Evolutionary conservation across 305 asterid species (phyloP), one percentile per base, ranked within the genome.

Genomic region (Fraxinus ornus): DNA sequence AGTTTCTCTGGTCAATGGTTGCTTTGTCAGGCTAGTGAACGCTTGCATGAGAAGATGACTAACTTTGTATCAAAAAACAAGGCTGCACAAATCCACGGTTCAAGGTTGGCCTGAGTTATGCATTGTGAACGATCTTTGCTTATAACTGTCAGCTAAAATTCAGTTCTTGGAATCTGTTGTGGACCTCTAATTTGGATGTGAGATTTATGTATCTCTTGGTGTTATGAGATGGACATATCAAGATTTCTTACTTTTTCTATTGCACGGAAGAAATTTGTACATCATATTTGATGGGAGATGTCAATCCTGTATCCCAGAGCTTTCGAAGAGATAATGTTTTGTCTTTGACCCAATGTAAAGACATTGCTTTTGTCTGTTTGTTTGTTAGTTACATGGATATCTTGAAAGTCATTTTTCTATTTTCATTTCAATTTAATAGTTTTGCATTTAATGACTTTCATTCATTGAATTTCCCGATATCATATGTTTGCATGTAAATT

Each of bases 71-170:
- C 96, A 33, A 97, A 93, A 87, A 97, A 97, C 82, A 97, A 91
- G 92, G 99, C 98, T 80, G 99, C 99, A 41, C 97, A 97, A 90
- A 93, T 97, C 62, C 97, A 94, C 79, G 97, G 98, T 80, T 90
- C 97, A 86, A 91, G 99, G 98, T 95, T 82, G 70, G 93, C 75
- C 82, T 85, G 80, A 79, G 55, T 32, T 78, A 81, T 81, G 74
- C 82, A 75, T 86, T 32, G 37, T 62, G 22, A n/a, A 68, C 12
- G 28, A 8, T 75, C 82, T 78, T 84, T 81, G 81, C 44, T 86
- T 79, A 80, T 84, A 13, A 64, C 17, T 66, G 47, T 79, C 44
- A 75, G 32, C 71, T 85, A 73, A 77, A 76, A 0, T 44, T 12
- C 37, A 37, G 76, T 74, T 52, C 8, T 55, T 49, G 9, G 26